phyloP scores from a whole-genome alignment of 2,329 filamentous ascomycete genomes.

The Phyllosticta paracitricarpa region DNA sequence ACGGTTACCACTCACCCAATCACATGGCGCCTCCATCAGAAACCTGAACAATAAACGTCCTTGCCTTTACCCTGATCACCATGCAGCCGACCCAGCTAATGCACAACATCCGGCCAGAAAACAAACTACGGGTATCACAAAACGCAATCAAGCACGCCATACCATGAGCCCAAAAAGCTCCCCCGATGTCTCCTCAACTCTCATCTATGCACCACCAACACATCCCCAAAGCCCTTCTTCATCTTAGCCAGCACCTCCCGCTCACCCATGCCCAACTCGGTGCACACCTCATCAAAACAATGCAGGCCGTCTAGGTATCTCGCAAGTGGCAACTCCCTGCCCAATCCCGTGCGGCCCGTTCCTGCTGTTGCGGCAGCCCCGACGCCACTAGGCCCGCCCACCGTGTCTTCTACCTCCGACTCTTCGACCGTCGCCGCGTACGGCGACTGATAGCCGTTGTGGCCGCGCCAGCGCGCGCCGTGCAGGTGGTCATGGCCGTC shows the following conservation, averaged over 20 bases:
- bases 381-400: neutral
- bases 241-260: conserved; percentile 60
- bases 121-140: neutral
- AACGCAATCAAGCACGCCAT: neutral
- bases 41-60: neutral
- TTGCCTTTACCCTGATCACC: neutral
- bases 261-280: conserved; percentile 61
- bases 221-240: conserved; percentile 33
- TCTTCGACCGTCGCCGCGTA: neutral
- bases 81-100: neutral
- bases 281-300: conserved; percentile 74
- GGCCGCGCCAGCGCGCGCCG: conserved; percentile 18
- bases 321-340: conserved; percentile 39
- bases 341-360: neutral
- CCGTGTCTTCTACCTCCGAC: conserved; percentile 7
- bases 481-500: conserved; percentile 9
- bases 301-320: conserved; percentile 65
- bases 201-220: conserved; percentile 19
- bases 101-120: neutral
- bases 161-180: neutral
- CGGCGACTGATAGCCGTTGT: conserved; percentile 1
- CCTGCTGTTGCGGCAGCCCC: conserved; percentile 14
- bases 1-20: neutral
- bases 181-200: neutral
- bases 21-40: neutral